These are phyloP conservation scores for Nothophytophthora sp. DNA, from an alignment of 352 stramenopile genomes.

Conservation along the genomic window DNA sequence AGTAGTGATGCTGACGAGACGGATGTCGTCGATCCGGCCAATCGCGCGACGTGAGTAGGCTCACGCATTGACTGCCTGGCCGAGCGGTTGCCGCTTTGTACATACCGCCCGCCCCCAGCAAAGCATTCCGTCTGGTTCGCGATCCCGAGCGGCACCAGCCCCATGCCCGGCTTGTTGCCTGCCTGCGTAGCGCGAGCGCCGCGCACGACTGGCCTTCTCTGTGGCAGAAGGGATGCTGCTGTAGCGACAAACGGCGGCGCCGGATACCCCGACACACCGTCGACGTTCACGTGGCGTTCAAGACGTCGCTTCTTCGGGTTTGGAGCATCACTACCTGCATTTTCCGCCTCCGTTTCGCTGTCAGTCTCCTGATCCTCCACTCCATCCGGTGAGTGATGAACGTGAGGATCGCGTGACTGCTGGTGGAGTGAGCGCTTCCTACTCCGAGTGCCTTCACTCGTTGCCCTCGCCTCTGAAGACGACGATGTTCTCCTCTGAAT, in stretches of 20 bases:
- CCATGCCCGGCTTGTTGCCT: conserved; percentile 18
- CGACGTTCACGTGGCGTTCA: conserved; percentile 13
- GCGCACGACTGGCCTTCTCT: conserved; percentile 2
- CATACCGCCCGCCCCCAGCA: conserved; percentile 36
- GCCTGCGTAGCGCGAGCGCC: conserved; percentile 1
- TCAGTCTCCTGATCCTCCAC: neutral
- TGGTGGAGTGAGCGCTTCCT: too few species aligned
- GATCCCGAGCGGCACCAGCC: conserved; percentile 26
- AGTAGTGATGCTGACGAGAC: neutral
- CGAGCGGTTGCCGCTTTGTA: conserved; percentile 39
- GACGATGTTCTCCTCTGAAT: neutral
- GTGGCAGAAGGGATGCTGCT: conserved; percentile 2
- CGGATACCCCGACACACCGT: conserved; percentile 11
- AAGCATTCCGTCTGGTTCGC: conserved; percentile 9
- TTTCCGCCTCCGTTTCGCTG: neutral
- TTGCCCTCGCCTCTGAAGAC: too few species aligned
- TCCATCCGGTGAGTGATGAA: neutral
- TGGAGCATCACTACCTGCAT: neutral
- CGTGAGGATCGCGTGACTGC: too few species aligned
- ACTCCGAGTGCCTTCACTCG: too few species aligned
- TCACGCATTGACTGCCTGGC: conserved; percentile 8
- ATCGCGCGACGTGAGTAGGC: conserved; percentile 2
- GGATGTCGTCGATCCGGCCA: conserved; percentile 3
- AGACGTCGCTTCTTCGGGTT: conserved; percentile 5
- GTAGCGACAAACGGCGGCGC: neutral